phyloP scores from a whole-genome alignment of 768 basidiomycete genomes.

The Mycena kentingensis region DNA sequence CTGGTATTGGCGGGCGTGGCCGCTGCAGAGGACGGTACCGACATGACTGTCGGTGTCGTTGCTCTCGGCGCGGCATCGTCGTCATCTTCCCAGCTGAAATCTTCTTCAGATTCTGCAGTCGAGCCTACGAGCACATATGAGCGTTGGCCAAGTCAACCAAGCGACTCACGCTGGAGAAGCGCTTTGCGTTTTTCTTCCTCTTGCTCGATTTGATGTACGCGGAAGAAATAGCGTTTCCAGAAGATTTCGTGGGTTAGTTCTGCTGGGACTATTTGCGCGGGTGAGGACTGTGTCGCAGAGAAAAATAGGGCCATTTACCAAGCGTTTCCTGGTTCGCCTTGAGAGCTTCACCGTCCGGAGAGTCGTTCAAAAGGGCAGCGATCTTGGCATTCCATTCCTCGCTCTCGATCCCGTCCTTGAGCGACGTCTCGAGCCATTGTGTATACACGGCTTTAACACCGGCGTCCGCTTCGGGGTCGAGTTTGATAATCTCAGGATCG shows the following conservation, averaged over 20 bases:
- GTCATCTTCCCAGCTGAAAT: conserved; percentile 95
- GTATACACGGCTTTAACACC: conserved; percentile 54
- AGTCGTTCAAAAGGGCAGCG: conserved; percentile 49
- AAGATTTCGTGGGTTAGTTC: conserved; percentile 65
- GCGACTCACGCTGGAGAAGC: conserved; percentile 63
- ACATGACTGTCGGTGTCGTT: conserved; percentile 15
- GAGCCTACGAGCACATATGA: conserved; percentile 42
- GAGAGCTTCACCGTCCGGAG: conserved; percentile 53
- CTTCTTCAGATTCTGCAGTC: conserved; percentile 68
- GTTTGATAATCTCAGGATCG: conserved; percentile 73
- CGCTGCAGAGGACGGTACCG: conserved; percentile 35
- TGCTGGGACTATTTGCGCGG: conserved; percentile 60
- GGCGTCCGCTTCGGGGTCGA: conserved; percentile 72
- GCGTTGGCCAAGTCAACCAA: neutral
- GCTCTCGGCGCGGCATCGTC: conserved; percentile 48
- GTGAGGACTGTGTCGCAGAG: conserved; percentile 1
- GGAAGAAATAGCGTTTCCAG: conserved; percentile 91
- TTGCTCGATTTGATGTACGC: conserved; percentile 74
- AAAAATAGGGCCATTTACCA: conserved; percentile 44
- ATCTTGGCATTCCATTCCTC: conserved; percentile 59
- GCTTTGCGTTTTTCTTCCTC: conserved; percentile 81
- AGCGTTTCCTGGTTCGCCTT: conserved; percentile 55
- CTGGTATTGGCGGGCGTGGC: conserved; percentile 40
- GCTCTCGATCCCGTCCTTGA: conserved; percentile 59
- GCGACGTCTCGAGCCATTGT: conserved; percentile 54